Evolutionary conservation across 2,329 filamentous ascomycete genomes (phyloP).

Genomic region (Ophiostoma quercus): DNA sequence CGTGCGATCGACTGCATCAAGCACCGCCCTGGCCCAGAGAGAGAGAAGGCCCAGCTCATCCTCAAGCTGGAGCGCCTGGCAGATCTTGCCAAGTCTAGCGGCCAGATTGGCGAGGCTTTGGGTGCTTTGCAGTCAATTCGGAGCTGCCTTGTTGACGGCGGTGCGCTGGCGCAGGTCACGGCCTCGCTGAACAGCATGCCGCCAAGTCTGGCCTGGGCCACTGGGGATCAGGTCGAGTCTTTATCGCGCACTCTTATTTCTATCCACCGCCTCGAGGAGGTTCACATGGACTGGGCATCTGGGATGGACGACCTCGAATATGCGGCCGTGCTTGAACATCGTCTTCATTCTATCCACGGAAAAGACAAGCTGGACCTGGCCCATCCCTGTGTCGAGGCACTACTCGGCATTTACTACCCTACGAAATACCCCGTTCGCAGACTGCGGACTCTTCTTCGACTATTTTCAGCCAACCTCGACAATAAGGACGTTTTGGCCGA

Average conservation of each 20-base stretch:
- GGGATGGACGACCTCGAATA: conserved; percentile 49
- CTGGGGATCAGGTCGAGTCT: conserved; percentile 44
- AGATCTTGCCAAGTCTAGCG: conserved; percentile 51
- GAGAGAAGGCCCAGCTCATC: conserved; percentile 54
- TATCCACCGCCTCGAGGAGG: conserved; percentile 54
- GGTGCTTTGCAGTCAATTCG: conserved; percentile 57
- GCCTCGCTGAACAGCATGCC: conserved; percentile 45
- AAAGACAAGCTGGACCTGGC: conserved; percentile 37
- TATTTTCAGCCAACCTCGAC: conserved; percentile 48
- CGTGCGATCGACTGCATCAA: conserved; percentile 60
- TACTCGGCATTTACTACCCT: conserved; percentile 47
- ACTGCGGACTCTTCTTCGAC: conserved; percentile 46
- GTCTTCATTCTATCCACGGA: conserved; percentile 45
- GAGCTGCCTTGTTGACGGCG: conserved; percentile 54
- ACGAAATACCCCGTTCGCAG: conserved; percentile 50
- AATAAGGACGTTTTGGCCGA: conserved; percentile 38
- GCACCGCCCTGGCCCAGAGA: conserved; percentile 49
- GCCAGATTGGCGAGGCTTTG: conserved; percentile 53
- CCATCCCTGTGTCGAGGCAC: conserved; percentile 42
- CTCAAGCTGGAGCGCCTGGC: conserved; percentile 64
- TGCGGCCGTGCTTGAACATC: conserved; percentile 56
- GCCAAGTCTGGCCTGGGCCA: conserved; percentile 50
- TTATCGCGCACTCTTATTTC: conserved; percentile 56
- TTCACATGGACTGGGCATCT: conserved; percentile 53
- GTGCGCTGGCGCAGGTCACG: conserved; percentile 51